phyloP scores from a whole-genome alignment of 2,329 filamentous ascomycete genomes.

The Fusarium sp. region DNA sequence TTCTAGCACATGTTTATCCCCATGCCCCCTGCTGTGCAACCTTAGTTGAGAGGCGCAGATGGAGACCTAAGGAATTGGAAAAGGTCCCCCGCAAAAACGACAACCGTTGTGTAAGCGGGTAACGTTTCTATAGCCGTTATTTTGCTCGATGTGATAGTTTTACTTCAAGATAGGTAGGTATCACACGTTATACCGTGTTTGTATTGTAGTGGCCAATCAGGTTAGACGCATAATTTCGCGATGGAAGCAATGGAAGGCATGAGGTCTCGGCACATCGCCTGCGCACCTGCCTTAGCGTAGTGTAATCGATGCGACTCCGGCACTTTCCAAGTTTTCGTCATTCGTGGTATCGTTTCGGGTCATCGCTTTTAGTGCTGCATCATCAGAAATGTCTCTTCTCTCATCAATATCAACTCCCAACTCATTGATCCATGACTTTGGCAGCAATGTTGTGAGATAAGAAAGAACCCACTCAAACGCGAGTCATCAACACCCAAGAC shows the following conservation, averaged over 20 bases:
- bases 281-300: slow-evolving; percentile 34
- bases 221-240: neutral
- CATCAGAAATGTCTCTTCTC: slow-evolving; percentile 1
- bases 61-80: neutral
- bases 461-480: slow-evolving; percentile 10
- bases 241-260: neutral
- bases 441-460: slow-evolving; percentile 22
- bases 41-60: slow-evolving; percentile 3
- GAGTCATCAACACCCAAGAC: slow-evolving; percentile 23
- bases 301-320: slow-evolving; percentile 16
- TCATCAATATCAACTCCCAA: neutral
- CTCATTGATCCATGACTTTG: neutral
- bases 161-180: too few species aligned
- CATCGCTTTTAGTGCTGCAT: slow-evolving; percentile 13
- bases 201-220: neutral
- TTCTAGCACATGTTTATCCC: slow-evolving; percentile 21
- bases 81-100: slow-evolving; percentile 10
- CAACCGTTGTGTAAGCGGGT: neutral
- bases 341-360: slow-evolving; percentile 2
- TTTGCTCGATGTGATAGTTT: neutral
- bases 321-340: slow-evolving; percentile 26
- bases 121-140: neutral
- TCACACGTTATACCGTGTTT: too few species aligned
- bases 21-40: slow-evolving; percentile 4
- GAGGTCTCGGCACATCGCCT: slow-evolving; percentile 20